These are phyloP conservation scores for Colletotrichum musae DNA, from an alignment of 2,329 filamentous ascomycete genomes.

Conservation along the genomic window DNA sequence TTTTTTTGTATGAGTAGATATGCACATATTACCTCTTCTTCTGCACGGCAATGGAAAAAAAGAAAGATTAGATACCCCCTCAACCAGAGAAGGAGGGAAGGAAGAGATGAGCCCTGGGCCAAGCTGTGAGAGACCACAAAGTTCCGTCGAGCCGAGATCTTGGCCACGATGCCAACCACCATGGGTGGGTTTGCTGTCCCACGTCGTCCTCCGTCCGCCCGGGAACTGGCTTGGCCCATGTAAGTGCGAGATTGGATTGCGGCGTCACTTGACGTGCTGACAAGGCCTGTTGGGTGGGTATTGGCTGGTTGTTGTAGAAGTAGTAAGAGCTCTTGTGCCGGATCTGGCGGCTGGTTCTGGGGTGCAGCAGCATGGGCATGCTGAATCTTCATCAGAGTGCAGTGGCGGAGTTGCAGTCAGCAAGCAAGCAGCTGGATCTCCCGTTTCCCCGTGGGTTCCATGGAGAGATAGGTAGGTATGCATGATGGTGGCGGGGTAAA, in stretches of 20 bases:
- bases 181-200: neutral
- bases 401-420: neutral
- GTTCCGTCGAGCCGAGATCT: constrained; percentile 4
- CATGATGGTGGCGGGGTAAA: neutral
- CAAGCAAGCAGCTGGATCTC: neutral
- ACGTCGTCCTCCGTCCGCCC: constrained; percentile 28
- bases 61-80: constrained; percentile 35
- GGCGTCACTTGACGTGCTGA: constrained; percentile 30
- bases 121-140: neutral
- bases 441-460: constrained; percentile 7
- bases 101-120: neutral
- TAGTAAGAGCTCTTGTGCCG: neutral
- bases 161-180: too few species aligned
- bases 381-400: neutral
- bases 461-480: too few species aligned
- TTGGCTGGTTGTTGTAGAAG: neutral
- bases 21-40: constrained; percentile 4
- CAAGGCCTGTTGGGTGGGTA: neutral
- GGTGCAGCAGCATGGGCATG: neutral
- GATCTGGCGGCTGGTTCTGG: constrained; percentile 12
- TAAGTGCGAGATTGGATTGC: constrained; percentile 5
- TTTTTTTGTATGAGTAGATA: constrained; percentile 35
- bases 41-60: constrained; percentile 12
- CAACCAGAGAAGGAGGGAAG: too few species aligned
- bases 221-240: constrained; percentile 9